Percentiles rank a stretch among this genome's conserved stretches.
These are phyloP conservation scores for Furcasterigmium furcatum DNA, from an alignment of 2,329 filamentous ascomycete genomes.

Conservation along the genomic window DNA sequence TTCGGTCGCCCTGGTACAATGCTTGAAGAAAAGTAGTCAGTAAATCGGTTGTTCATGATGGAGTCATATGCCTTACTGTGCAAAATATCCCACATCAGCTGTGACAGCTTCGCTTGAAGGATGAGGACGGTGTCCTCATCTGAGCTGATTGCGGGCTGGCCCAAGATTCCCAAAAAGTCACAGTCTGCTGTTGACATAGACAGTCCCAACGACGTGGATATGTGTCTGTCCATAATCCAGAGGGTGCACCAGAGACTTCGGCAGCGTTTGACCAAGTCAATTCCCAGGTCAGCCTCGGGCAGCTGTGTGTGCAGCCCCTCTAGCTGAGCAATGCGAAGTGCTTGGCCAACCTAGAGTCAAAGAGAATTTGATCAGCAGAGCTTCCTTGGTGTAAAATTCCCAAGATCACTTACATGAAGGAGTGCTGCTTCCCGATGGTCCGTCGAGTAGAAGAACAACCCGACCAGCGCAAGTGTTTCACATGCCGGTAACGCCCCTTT, in stretches of 20 bases:
- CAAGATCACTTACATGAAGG: conserved; percentile 18
- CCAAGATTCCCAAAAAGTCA: not conserved
- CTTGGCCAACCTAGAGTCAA: conserved; percentile 30
- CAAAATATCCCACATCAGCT: conserved; percentile 29
- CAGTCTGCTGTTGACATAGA: conserved; percentile 2
- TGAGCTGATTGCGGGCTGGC: not conserved
- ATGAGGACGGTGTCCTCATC: conserved; percentile 22
- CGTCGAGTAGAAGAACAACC: conserved; percentile 32
- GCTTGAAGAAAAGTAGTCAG: conserved; percentile 14
- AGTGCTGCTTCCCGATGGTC: conserved; percentile 25
- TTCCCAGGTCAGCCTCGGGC: conserved; percentile 28
- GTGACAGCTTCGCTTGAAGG: conserved; percentile 30
- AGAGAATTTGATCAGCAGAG: not conserved
- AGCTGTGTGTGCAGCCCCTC: conserved; percentile 36
- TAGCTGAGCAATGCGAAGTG: conserved; percentile 35
- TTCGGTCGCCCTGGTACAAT: conserved; percentile 30
- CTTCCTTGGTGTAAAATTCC: not conserved
- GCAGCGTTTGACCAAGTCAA: conserved; percentile 24
- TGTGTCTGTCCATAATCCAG: conserved; percentile 35
- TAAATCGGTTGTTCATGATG: not conserved
- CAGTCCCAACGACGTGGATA: conserved; percentile 21
- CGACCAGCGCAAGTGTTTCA: conserved; percentile 29
- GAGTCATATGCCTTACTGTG: conserved; percentile 20
- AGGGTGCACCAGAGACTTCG: conserved; percentile 37
- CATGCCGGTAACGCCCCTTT: conserved; percentile 32